Conservation (phyloP, 2,329 filamentous ascomycete genomes). For the Plenodomus tracheiphilus region DNA sequence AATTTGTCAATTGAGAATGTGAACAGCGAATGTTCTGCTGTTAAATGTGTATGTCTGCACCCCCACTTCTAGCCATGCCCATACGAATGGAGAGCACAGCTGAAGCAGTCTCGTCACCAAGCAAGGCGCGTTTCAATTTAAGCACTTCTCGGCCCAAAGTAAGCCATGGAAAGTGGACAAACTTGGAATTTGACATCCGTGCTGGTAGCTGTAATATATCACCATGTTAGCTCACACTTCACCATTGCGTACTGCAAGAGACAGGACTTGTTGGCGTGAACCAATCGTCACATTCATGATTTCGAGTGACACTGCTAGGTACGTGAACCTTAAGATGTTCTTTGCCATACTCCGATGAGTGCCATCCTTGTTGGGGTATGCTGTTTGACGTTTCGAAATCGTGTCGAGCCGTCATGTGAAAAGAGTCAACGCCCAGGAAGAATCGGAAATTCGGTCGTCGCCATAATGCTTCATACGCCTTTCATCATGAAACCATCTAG, state of each 20-base stretch:
- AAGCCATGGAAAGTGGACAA: slow-evolving; percentile 74
- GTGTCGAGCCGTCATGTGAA: slow-evolving; percentile 37
- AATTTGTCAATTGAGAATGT: background rate
- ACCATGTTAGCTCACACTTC: slow-evolving; percentile 6
- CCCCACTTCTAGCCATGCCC: slow-evolving; percentile 25
- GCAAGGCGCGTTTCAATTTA: slow-evolving; percentile 44
- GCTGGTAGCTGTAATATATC: slow-evolving; percentile 54
- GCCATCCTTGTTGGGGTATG: slow-evolving; percentile 34
- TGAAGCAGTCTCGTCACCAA: slow-evolving; percentile 38
- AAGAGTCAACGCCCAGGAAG: slow-evolving; percentile 42
- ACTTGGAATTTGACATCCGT: slow-evolving; percentile 99
- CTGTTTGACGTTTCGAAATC: slow-evolving; percentile 31
- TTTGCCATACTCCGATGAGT: slow-evolving; percentile 42
- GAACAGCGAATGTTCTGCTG: background rate
- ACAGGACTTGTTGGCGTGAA: slow-evolving; percentile 35
- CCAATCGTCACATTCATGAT: slow-evolving; percentile 42
- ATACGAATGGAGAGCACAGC: slow-evolving; percentile 18
- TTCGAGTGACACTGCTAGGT: slow-evolving; percentile 42
- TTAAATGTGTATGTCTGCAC: slow-evolving; percentile 23
- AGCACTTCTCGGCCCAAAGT: slow-evolving; percentile 99
- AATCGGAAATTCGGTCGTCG: slow-evolving; percentile 37
- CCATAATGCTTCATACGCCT: slow-evolving; percentile 29
- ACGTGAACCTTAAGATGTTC: slow-evolving; percentile 31
- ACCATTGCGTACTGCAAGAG: slow-evolving; percentile 3
- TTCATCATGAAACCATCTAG: slow-evolving; percentile 54